These are phyloP conservation scores for Mycocentrospora acerina DNA, from an alignment of 2,329 filamentous ascomycete species.

Conservation along the genomic window DNA sequence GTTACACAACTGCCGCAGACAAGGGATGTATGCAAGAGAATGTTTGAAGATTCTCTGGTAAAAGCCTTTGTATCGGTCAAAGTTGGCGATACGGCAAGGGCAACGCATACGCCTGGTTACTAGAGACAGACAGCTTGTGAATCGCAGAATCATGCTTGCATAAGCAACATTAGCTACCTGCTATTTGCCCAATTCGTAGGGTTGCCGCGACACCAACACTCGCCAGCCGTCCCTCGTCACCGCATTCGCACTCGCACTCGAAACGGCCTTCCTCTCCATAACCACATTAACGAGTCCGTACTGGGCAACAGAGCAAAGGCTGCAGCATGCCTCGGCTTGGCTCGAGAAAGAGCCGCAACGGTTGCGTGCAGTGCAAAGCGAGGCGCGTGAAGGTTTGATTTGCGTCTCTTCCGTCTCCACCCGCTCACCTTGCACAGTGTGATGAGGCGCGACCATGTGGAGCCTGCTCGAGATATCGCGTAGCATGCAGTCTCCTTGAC, in stretches of 20 bases:
- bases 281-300: neutral
- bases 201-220: no score
- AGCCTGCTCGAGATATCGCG: constrained; percentile 29
- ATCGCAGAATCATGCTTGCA: no score
- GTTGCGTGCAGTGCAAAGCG: constrained; percentile 29
- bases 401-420: neutral
- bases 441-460: constrained; percentile 32
- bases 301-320: neutral
- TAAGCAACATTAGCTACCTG: no score
- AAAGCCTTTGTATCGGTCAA: no score
- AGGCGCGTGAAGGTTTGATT: constrained; percentile 28
- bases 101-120: no score
- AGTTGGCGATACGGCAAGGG: no score
- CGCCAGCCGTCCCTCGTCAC: no score
- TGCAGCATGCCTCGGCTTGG: constrained; percentile 21
- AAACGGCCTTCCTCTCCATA: constrained; percentile 1
- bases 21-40: no score
- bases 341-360: constrained; percentile 26
- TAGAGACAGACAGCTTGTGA: no score
- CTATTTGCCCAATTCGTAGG: no score
- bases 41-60: no score
- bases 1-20: no score
- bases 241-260: constrained; percentile 24
- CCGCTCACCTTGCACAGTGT: constrained; percentile 21
- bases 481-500: constrained; percentile 30